phyloP scores from a whole-genome alignment of 129 eudicot genomes.

The Pulicaria dysenterica region DNA sequence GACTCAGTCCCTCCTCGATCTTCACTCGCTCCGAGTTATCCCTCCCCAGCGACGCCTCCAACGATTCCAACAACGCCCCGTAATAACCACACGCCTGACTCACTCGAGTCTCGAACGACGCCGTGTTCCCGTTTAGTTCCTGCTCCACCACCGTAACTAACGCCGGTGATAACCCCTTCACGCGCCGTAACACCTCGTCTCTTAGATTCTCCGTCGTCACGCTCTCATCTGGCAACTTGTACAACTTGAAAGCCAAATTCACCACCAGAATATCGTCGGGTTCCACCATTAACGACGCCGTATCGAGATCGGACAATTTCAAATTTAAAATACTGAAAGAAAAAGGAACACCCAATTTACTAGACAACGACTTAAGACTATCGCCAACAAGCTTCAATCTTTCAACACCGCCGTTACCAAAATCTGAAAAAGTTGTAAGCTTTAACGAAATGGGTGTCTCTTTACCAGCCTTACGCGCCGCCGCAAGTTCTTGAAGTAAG shows the following conservation, averaged over 20 bases:
- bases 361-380: conserved; percentile 35
- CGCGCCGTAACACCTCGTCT: conserved; percentile 80
- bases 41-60: conserved; percentile 57
- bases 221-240: conserved; percentile 85
- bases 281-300: conserved; percentile 43
- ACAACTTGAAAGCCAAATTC: conserved; percentile 63
- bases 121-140: conserved; percentile 74
- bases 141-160: conserved; percentile 86
- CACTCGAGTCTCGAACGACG: conserved; percentile 75
- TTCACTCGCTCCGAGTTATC: conserved; percentile 57
- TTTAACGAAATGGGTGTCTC: conserved; percentile 29
- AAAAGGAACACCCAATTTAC: conserved; percentile 43
- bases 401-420: conserved; percentile 40
- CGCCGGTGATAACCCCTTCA: conserved; percentile 61
- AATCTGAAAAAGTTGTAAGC: conserved; percentile 57
- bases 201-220: conserved; percentile 91
- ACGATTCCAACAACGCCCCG: conserved; percentile 71
- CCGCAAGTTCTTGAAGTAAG: conserved; percentile 64
- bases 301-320: conserved; percentile 40
- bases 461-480: conserved; percentile 30
- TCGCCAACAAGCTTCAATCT: conserved; percentile 53
- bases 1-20: conserved; percentile 87
- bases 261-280: conserved; percentile 60
- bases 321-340: conserved; percentile 30
- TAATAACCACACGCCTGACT: conserved; percentile 58